Evolutionary conservation across 2,329 filamentous ascomycete genomes (phyloP).

Genomic region (Talaromyces sp.): DNA sequence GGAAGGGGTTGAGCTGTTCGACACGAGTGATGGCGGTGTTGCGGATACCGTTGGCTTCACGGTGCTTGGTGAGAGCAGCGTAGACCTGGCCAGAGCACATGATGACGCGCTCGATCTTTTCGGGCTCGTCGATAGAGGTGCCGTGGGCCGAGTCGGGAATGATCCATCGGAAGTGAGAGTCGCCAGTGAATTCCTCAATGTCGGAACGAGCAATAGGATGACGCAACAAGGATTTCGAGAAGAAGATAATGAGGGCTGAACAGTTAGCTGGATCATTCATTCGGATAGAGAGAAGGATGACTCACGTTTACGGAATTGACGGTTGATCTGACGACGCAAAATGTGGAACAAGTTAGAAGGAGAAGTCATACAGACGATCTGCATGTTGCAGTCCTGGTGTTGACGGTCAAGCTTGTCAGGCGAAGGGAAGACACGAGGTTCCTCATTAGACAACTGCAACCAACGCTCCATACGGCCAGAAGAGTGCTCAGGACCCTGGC

Average conservation of each 20-base stretch:
- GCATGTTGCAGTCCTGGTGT: constrained; percentile 99
- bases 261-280: constrained; percentile 5
- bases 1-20: constrained; percentile 98
- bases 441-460: constrained; percentile 94
- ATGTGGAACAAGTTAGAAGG: constrained; percentile 96
- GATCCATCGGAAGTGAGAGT: constrained; percentile 95
- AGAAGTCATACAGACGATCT: constrained; percentile 95
- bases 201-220: constrained; percentile 86
- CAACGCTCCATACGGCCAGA: constrained; percentile 96
- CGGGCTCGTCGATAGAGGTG: constrained; percentile 67
- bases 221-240: constrained; percentile 93
- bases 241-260: constrained; percentile 88
- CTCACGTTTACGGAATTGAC: constrained; percentile 98
- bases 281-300: constrained; percentile 22
- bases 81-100: constrained; percentile 95
- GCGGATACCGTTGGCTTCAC: constrained; percentile 77
- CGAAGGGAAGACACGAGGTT: constrained; percentile 86
- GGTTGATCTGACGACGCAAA: constrained; percentile 94
- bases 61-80: constrained; percentile 83
- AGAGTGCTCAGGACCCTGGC: constrained; percentile 96
- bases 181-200: constrained; percentile 85
- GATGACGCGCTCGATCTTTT: constrained; percentile 90
- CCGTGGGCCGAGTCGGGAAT: constrained; percentile 85
- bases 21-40: constrained; percentile 92
- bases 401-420: constrained; percentile 89